These are phyloP conservation scores for Linderniella brevidens DNA, from an alignment of 257 asterid genomes.

Conservation along the genomic window DNA sequence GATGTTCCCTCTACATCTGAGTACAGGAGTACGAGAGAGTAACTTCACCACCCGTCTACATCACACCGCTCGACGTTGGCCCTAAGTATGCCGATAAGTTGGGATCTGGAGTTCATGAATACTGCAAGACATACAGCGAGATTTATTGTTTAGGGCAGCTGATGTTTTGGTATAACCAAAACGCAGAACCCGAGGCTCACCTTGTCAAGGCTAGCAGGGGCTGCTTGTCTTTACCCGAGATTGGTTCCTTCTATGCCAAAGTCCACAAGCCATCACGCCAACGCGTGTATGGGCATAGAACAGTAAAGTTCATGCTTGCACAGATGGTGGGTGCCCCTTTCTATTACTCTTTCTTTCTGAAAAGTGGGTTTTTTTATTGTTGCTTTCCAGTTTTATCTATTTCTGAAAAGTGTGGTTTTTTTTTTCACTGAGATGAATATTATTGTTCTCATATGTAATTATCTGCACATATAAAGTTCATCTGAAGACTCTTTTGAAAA, in stretches of 20 bases:
- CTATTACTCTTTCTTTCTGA: neutral
- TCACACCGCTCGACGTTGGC: conserved; percentile 89
- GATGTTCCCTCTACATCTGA: conserved; percentile 6
- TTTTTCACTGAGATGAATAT: too few species aligned
- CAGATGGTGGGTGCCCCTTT: conserved; percentile 46
- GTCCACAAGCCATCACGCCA: conserved; percentile 88
- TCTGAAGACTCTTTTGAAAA: too few species aligned
- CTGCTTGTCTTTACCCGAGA: conserved; percentile 83
- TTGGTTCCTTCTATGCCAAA: conserved; percentile 87
- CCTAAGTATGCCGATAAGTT: conserved; percentile 74
- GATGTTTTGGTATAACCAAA: conserved; percentile 79
- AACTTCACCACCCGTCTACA: conserved; percentile 84
- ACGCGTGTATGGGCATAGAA: conserved; percentile 87
- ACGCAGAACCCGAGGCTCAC: conserved; percentile 63
- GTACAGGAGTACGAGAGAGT: conserved; percentile 72
- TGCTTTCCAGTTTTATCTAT: too few species aligned
- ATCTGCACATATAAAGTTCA: too few species aligned
- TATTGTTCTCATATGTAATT: too few species aligned
- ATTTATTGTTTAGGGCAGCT: conserved; percentile 90
- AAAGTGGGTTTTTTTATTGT: neutral
- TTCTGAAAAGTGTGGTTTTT: too few species aligned
- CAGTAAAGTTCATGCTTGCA: conserved; percentile 71
- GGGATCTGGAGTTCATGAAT: conserved; percentile 74
- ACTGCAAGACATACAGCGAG: conserved; percentile 78
- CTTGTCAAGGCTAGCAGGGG: conserved; percentile 81